A percentile compares a stretch with the other conserved stretches of the same genome.
Conservation (phyloP, 192 early-diverging fungal species). For the Linderina pennispora region DNA sequence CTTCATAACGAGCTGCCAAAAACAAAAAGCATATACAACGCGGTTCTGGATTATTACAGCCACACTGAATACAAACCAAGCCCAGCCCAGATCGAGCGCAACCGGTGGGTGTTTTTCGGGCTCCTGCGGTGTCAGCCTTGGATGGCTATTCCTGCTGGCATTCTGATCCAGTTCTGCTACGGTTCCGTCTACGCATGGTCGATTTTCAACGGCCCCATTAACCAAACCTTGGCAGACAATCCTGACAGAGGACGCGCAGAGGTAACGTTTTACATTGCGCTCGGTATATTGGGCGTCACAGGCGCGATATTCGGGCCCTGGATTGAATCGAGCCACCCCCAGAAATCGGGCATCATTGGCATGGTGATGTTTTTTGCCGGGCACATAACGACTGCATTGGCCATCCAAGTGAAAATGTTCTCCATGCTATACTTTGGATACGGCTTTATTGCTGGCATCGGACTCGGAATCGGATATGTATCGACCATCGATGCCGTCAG, state of each 20-base stretch:
- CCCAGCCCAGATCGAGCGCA: constrained; percentile 23
- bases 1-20: no score
- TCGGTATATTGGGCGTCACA: constrained; percentile 51
- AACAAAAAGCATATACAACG: no score
- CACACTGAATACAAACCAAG: constrained; percentile 36
- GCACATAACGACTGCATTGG: constrained; percentile 53
- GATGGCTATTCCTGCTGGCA: constrained; percentile 53
- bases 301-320: constrained; percentile 54
- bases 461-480: constrained; percentile 60
- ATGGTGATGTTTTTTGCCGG: constrained; percentile 46
- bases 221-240: constrained; percentile 31
- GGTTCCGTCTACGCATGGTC: constrained; percentile 65
- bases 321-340: constrained; percentile 56
- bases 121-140: constrained; percentile 50
- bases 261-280: constrained; percentile 58
- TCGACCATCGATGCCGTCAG: constrained; percentile 55
- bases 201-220: constrained; percentile 57
- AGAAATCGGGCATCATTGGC: constrained; percentile 46
- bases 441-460: constrained; percentile 55
- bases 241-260: constrained; percentile 41
- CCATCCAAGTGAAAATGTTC: constrained; percentile 48
- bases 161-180: constrained; percentile 57
- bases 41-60: constrained; percentile 36
- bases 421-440: constrained; percentile 60
- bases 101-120: constrained; percentile 40